Conservation (phyloP, 441 rosid genomes). For the California macrophylla region DNA sequence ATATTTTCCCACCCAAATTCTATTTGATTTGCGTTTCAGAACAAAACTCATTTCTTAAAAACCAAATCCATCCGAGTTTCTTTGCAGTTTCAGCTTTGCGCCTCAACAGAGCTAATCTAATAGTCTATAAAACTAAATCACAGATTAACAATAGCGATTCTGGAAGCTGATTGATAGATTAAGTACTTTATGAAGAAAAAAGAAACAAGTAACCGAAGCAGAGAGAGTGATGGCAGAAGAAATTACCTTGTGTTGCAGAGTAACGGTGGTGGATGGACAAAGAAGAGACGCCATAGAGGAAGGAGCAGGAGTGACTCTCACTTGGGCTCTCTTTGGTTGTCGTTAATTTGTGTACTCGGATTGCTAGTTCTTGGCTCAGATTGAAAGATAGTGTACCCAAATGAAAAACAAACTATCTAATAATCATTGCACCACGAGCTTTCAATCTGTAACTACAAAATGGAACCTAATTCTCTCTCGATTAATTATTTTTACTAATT, state of each 20-base stretch:
- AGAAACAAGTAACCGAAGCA: not conserved
- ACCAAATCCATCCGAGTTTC: not conserved
- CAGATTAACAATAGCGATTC: not conserved
- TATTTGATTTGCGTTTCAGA: not conserved
- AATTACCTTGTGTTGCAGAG: conserved; percentile 39
- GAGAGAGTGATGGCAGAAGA: not conserved
- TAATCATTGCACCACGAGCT: no score
- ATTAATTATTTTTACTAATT: no score
- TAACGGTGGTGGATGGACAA: conserved; percentile 28
- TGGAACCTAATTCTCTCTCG: no score
- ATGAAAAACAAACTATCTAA: no score
- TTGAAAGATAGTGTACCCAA: no score
- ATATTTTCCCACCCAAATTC: no score
- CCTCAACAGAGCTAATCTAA: not conserved
- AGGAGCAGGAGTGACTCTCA: conserved; percentile 8
- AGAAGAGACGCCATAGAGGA: conserved; percentile 53
- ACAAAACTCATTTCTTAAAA: not conserved
- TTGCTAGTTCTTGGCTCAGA: conserved; percentile 13
- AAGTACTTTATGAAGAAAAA: not conserved
- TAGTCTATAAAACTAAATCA: not conserved
- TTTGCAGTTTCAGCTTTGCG: not conserved
- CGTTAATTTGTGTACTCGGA: not conserved
- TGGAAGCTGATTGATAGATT: not conserved
- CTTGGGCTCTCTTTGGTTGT: not conserved
- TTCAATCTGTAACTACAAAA: no score